Percentiles rank a stretch among this genome's conserved stretches.
phyloP scores from a whole-genome alignment of 2,329 filamentous ascomycete genomes.

The Chaetothyriales sp. region DNA sequence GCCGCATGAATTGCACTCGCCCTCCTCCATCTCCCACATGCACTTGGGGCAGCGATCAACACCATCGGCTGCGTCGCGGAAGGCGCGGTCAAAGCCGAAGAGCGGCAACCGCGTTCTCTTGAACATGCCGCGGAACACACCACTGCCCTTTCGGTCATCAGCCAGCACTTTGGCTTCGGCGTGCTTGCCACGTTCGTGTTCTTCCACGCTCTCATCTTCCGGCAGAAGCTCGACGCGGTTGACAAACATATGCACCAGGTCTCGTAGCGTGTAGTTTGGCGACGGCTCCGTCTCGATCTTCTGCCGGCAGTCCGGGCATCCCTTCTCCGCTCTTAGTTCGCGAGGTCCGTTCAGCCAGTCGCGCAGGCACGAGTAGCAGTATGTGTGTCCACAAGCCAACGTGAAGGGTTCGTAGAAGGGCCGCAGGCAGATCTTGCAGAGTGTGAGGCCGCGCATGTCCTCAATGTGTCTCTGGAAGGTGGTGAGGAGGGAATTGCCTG shows the following conservation, averaged over 20 bases:
- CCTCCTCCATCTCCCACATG: slow-evolving; percentile 48
- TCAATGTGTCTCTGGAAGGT: slow-evolving; percentile 42
- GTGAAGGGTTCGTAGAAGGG: slow-evolving; percentile 56
- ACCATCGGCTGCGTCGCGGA: slow-evolving; percentile 40
- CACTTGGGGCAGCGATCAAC: slow-evolving; percentile 49
- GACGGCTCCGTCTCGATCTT: slow-evolving; percentile 44
- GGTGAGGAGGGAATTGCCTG: slow-evolving; percentile 20
- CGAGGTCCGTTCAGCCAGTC: slow-evolving; percentile 22
- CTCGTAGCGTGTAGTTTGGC: slow-evolving; percentile 50
- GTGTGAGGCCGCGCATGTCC: slow-evolving; percentile 44
- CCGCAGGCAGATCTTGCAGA: slow-evolving; percentile 54
- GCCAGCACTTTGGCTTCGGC: slow-evolving; percentile 47
- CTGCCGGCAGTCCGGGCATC: slow-evolving; percentile 53
- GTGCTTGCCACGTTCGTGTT: slow-evolving; percentile 42
- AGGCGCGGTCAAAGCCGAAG: slow-evolving; percentile 19
- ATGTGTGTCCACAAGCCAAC: slow-evolving; percentile 53
- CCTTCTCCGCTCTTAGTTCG: slow-evolving; percentile 34
- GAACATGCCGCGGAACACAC: slow-evolving; percentile 50
- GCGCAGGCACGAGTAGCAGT: slow-evolving; percentile 45
- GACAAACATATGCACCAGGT: slow-evolving; percentile 49
- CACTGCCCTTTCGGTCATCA: slow-evolving; percentile 42
- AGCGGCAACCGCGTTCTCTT: slow-evolving; percentile 17
- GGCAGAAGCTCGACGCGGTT: slow-evolving; percentile 46
- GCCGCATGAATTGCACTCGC: slow-evolving; percentile 41
- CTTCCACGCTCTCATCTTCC: slow-evolving; percentile 45